Conservation (phyloP, 768 basidiomycete species). For the Macrolepiota albuminosa region DNA sequence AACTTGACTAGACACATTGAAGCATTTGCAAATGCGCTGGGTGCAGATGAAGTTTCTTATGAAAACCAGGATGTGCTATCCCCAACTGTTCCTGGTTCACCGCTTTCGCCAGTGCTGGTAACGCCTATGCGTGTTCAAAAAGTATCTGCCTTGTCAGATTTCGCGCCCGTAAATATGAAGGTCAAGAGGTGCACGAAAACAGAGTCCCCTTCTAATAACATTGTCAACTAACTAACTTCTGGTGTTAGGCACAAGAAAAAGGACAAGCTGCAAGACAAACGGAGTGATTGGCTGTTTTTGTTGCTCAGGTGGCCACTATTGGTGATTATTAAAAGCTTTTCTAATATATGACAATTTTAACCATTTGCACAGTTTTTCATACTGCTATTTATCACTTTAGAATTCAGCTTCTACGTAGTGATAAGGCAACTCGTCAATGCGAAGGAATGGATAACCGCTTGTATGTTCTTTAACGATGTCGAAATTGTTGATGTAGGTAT, state of each 20-base stretch:
- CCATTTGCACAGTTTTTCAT: conserved; percentile 79
- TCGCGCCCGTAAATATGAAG: conserved; percentile 84
- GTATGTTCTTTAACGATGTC: conserved; percentile 33
- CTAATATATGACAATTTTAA: background rate
- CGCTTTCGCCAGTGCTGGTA: conserved; percentile 20
- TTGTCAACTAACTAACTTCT: background rate
- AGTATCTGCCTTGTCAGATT: conserved; percentile 81
- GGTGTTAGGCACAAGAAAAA: conserved; percentile 27
- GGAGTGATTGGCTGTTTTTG: conserved; percentile 71
- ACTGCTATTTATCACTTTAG: conserved; percentile 73
- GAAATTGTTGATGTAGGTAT: background rate
- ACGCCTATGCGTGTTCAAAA: conserved; percentile 54
- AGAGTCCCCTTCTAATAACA: background rate
- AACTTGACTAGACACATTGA: conserved; percentile 44
- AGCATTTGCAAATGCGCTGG: conserved; percentile 74
- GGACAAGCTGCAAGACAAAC: conserved; percentile 43
- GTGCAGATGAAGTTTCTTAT: conserved; percentile 48
- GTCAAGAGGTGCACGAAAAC: conserved; percentile 59
- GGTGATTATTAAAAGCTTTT: conserved; percentile 29
- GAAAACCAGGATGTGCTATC: conserved; percentile 31
- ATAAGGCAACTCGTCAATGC: conserved; percentile 92
- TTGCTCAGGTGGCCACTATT: conserved; percentile 85
- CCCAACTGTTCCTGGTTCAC: conserved; percentile 36
- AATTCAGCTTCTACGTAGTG: conserved; percentile 84
- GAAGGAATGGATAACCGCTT: conserved; percentile 90